phyloP scores from a whole-genome alignment of 2,329 filamentous ascomycete genomes.

The Sordariomycetes sp. region DNA sequence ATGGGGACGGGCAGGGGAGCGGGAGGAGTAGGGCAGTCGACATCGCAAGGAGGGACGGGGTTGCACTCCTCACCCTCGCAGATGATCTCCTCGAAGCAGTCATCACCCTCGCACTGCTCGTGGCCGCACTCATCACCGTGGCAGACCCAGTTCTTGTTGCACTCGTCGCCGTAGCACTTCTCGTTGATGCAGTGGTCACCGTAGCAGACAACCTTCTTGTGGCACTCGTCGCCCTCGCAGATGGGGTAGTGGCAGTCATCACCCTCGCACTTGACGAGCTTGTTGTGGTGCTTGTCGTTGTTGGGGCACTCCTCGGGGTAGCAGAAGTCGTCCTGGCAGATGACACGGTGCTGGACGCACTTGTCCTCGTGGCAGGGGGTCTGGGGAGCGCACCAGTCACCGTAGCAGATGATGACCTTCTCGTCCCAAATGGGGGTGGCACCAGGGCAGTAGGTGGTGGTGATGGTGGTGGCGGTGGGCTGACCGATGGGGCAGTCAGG shows the following conservation, averaged over 20 bases:
- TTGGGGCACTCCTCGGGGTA: slow-evolving; percentile 5
- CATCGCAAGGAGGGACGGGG: slow-evolving; percentile 11
- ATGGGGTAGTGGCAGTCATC: slow-evolving; percentile 8
- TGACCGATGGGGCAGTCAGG: slow-evolving; percentile 14
- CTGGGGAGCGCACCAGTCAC: slow-evolving; percentile 8
- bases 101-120: slow-evolving; percentile 16
- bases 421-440: slow-evolving; percentile 6
- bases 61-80: slow-evolving; percentile 17
- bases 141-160: slow-evolving; percentile 22
- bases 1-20: slow-evolving; percentile 5
- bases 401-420: slow-evolving; percentile 16
- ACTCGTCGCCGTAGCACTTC: slow-evolving; percentile 15
- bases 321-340: slow-evolving; percentile 8
- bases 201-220: slow-evolving; percentile 24
- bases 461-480: slow-evolving; percentile 12
- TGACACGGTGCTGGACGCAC: slow-evolving; percentile 8
- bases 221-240: slow-evolving; percentile 7
- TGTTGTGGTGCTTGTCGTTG: slow-evolving; percentile 5
- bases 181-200: slow-evolving; percentile 21
- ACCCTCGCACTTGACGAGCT: slow-evolving; percentile 8
- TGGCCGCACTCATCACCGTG: slow-evolving; percentile 16
- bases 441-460: slow-evolving; percentile 10
- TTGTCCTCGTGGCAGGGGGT: slow-evolving; percentile 14
- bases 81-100: slow-evolving; percentile 18
- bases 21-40: slow-evolving; percentile 8